Base-by-base conservation (phyloP, 2,329 filamentous ascomycete genomes). In the Trichoderma aggressivum region DNA sequence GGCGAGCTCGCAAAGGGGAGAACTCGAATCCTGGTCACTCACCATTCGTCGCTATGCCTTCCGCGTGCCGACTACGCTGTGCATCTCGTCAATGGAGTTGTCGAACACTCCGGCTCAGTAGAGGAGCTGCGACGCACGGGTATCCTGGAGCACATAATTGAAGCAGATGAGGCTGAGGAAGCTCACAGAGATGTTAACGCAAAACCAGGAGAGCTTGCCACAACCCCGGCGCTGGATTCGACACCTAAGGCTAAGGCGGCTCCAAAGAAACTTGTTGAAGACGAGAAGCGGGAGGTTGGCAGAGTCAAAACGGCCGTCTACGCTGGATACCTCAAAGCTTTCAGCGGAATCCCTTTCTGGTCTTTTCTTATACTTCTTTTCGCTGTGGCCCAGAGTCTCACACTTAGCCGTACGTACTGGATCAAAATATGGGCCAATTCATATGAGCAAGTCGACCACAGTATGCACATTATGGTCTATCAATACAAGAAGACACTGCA, bases 1-100 rank as follows among this genome's bases (percentile, higher is more conserved):
- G 69, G 69, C 0, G 69, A 64, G 7, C 30, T 74, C 11, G 72
- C 70, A 0, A 63, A n/a, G 32, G 72, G 55, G 2, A 67, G 72
- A 7, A 73, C 72, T 24, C 47, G 72, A 14, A 74, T 74, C 26
- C 14, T 74, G 6, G 71, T 67, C 4, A 74, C 73, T 16, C 73
- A 74, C 18, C 72, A 63, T 21, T 34, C 56, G 5, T 70, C 67
- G 7, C 67, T 63, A 2, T 70, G 67, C n/a, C 18, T 70, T 3
- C 56, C 58, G 8, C 56, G 58, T 21, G 67, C 67, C 3, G 67
- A 62, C 21, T 70, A 70, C 32, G 58, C 56, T 16, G 67, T 70
- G 3, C 61, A 59, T 82, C 92, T 1, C 10, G 28, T 55, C 14
- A 26, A 21, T n/a, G 65, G 65, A 7, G 18, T 60, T 21, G 65